Evolutionary conservation across 106 monocot species (phyloP).

Genomic region (Allium cepa): DNA sequence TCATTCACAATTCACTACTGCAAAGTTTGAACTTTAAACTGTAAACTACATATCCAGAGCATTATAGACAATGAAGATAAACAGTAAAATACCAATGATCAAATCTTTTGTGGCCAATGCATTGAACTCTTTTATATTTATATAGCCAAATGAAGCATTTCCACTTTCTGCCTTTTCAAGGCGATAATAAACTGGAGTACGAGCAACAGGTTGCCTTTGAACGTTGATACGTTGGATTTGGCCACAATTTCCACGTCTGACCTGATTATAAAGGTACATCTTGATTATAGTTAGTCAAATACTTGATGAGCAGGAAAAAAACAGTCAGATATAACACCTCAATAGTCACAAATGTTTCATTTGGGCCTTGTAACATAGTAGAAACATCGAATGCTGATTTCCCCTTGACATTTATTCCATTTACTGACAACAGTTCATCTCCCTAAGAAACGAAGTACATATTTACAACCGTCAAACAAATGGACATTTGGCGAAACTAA

Average conservation of each 20-base stretch:
- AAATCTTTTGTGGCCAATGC: constrained; percentile 92
- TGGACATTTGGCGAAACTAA: not conserved
- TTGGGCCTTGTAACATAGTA: constrained; percentile 80
- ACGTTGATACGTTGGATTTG: constrained; percentile 43
- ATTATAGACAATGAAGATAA: not conserved
- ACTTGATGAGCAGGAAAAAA: too few relatives aligned
- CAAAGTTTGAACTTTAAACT: too few relatives aligned
- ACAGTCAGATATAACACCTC: constrained; percentile 25
- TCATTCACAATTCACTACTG: too few relatives aligned
- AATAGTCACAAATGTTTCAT: constrained; percentile 84
- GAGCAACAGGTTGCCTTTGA: constrained; percentile 75
- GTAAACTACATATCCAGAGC: too few relatives aligned
- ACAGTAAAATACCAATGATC: constrained; percentile 47
- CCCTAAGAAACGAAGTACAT: constrained; percentile 37
- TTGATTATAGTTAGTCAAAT: too few relatives aligned
- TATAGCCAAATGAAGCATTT: constrained; percentile 63
- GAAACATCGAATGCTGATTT: constrained; percentile 96
- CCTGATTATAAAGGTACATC: constrained; percentile 19
- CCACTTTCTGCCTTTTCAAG: constrained; percentile 74
- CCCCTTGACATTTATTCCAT: constrained; percentile 69
- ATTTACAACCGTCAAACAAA: constrained; percentile 5
- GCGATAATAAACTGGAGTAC: constrained; percentile 83
- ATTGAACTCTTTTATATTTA: constrained; percentile 96
- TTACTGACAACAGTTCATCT: constrained; percentile 84
- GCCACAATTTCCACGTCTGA: constrained; percentile 78